Evolutionary conservation across 306 rosid species (phyloP).

Genomic region (Cajanus cajan): DNA sequence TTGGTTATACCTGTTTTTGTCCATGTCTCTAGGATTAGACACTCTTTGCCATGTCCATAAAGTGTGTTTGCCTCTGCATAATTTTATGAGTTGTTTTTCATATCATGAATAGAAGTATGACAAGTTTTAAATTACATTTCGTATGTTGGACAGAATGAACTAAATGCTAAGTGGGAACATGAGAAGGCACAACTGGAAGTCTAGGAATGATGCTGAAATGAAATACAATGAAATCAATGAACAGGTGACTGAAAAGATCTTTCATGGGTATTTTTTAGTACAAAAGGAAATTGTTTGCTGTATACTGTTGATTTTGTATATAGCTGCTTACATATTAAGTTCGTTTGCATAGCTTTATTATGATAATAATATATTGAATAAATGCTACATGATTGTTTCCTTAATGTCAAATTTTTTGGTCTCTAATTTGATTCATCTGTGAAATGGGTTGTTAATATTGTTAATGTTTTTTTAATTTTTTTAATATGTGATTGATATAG

Average conservation of each 20-base stretch:
- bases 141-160: slow-evolving; percentile 54
- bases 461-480: no score
- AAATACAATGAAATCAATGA: slow-evolving; percentile 80
- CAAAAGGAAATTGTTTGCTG: background rate
- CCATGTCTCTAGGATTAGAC: no score
- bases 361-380: background rate
- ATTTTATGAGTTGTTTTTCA: background rate
- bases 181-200: slow-evolving; percentile 55
- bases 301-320: background rate
- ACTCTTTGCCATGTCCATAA: no score
- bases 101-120: background rate
- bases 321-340: no score
- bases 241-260: slow-evolving; percentile 57
- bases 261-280: background rate
- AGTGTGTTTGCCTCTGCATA: background rate
- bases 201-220: slow-evolving; percentile 65
- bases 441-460: background rate
- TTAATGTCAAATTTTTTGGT: background rate
- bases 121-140: background rate
- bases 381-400: background rate
- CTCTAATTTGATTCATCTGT: background rate
- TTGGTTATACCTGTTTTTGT: no score
- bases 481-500: background rate
- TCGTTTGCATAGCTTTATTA: no score
- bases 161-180: slow-evolving; percentile 72